These are phyloP conservation scores for Dryas drummondii DNA, from an alignment of 306 rosid genomes.

Conservation along the genomic window DNA sequence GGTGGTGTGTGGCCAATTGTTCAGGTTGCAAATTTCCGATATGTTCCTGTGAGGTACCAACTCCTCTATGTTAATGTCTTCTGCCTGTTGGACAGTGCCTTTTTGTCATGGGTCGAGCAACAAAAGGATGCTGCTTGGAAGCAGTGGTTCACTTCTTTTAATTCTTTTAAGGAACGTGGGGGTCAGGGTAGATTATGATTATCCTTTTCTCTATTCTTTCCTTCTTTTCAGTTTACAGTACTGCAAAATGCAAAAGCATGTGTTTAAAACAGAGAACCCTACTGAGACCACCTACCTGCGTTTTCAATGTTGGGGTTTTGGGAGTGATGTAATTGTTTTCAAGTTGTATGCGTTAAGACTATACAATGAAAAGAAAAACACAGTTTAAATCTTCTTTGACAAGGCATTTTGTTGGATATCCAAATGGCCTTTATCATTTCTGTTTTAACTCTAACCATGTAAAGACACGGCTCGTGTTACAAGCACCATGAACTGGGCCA, in stretches of 20 bases:
- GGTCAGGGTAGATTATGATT: constrained; percentile 33
- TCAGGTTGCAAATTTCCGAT: constrained; percentile 82
- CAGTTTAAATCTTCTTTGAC: background rate
- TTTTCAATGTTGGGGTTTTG: background rate
- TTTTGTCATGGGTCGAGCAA: constrained; percentile 95
- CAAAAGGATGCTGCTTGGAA: constrained; percentile 94
- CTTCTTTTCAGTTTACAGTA: constrained; percentile 1
- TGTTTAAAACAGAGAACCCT: background rate
- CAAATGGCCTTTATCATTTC: background rate
- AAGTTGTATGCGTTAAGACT: constrained; percentile 5
- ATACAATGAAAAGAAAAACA: constrained; percentile 11
- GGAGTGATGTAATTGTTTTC: constrained; percentile 3
- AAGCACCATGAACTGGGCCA: no score
- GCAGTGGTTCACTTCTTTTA: constrained; percentile 67
- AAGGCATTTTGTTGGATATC: background rate
- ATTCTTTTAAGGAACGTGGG: constrained; percentile 47
- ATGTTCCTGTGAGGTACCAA: constrained; percentile 82
- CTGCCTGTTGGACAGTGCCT: constrained; percentile 87
- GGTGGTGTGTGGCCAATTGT: constrained; percentile 85
- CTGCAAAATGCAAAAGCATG: background rate
- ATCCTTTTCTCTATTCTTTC: background rate
- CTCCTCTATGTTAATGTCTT: constrained; percentile 86
- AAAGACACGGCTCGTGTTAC: no score
- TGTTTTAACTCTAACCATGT: background rate
- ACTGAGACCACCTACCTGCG: background rate